Evolutionary conservation across 2,329 filamentous ascomycete genomes (phyloP).

Genomic region (Fusarium euwallaceae): DNA sequence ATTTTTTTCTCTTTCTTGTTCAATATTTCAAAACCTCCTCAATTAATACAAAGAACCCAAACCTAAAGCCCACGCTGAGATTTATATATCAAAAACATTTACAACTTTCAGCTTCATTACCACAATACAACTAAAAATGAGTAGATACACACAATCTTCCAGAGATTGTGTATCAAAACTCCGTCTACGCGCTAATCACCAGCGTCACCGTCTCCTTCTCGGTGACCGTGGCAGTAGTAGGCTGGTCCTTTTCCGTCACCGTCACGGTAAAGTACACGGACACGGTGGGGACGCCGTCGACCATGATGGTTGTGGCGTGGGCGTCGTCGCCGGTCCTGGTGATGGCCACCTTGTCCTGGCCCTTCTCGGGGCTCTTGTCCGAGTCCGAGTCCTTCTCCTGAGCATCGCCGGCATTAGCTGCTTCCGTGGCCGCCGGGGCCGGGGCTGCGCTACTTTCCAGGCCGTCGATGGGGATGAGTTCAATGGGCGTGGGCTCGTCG

Average conservation of each 20-base stretch:
- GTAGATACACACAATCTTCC: neutral
- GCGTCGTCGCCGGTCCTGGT: conserved; percentile 29
- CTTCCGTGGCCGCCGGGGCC: conserved; percentile 32
- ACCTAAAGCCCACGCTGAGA: neutral
- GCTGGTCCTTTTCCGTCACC: conserved; percentile 48
- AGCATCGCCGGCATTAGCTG: conserved; percentile 8
- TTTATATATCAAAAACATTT: neutral
- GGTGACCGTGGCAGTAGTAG: conserved; percentile 54
- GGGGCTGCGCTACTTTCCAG: conserved; percentile 21
- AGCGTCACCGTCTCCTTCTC: conserved; percentile 51
- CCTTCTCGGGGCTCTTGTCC: neutral
- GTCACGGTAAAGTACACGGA: conserved; percentile 55
- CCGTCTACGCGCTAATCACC: conserved; percentile 42
- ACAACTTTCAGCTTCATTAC: conserved; percentile 35
- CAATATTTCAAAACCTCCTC: neutral
- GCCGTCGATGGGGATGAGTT: conserved; percentile 47
- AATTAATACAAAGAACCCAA: neutral
- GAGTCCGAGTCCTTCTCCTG: neutral
- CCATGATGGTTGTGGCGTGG: conserved; percentile 43
- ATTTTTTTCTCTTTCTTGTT: neutral
- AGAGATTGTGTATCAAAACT: neutral
- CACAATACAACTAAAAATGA: conserved; percentile 29
- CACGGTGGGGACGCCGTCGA: conserved; percentile 52
- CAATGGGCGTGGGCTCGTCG: conserved; percentile 41
- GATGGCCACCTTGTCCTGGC: conserved; percentile 25